Base-by-base conservation (phyloP, 2,329 filamentous ascomycete species). In the Graphium sp. region DNA sequence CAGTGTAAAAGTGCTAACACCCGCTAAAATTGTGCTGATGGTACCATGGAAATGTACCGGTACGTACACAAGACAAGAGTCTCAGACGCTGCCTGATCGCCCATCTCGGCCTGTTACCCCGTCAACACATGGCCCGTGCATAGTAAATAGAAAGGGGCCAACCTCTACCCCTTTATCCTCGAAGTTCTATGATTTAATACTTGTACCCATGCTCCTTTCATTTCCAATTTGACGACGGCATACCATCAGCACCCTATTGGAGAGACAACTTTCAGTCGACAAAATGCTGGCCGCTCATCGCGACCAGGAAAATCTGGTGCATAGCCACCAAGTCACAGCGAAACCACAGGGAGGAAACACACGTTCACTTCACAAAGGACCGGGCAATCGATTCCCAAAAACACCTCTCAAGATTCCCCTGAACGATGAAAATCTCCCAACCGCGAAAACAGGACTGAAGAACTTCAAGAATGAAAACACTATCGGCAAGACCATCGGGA, bases 241-340 rank as follows among this genome's bases (percentile, higher is more conserved):
- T 11, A 13, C 15, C 24, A 26, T 16, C 10, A 20, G 15, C 9
- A 10, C 12, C 17, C 14, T 20, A 13, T 9, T 17, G 11, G 15
- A 26, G 11, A 4, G n/a, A 10, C 12, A 18, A n/a, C 18, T 16
- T 11, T 23, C 24, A 37, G n/a, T 35, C 32, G 31, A 19, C 28
- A 43, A 35, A 13, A 92, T 85, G 82, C 62, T 83, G 47, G 79
- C 80, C 35, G 64, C 76, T 45, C 72, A 76, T 45, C 69, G 74
- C 42, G 80, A 93, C 52, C 83, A 93, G 56, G 85, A 94, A 53
- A 94, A 94, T 53, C 56, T 82, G 49, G 68, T 82, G 42, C 74
- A 82, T 47, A 67, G 64, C 39, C 78, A 78, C 47, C 81, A 84
- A 47, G 66, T 73, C 15, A 68, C 73, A 10, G 62, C 70, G 11